A percentile compares a stretch with the other conserved stretches of the same genome.
These are phyloP conservation scores for Citrus glauca DNA, from an alignment of 345 rosid species.

Conservation along the genomic window DNA sequence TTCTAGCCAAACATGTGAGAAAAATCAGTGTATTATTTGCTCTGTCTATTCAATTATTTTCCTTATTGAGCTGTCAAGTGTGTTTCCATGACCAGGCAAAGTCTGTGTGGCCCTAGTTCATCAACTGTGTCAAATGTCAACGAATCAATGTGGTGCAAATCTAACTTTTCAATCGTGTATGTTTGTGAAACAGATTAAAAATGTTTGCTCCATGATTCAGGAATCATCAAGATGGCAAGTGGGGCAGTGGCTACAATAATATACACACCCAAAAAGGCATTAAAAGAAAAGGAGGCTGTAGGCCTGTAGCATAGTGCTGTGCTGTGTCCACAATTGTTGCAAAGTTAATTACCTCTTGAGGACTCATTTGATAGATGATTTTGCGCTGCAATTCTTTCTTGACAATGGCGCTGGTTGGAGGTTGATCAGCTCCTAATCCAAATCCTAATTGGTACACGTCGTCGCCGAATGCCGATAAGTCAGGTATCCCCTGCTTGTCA, in stretches of 20 bases:
- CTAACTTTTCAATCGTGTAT: not conserved
- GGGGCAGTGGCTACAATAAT: not conserved
- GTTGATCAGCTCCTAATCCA: constrained; percentile 61
- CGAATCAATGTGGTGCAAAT: not conserved
- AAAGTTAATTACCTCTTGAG: constrained; percentile 50
- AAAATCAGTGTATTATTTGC: not conserved
- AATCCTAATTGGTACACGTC: constrained; percentile 65
- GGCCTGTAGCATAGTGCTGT: too few species aligned
- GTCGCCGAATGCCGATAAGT: constrained; percentile 66
- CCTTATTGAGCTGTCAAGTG: not conserved
- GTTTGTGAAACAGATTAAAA: not conserved
- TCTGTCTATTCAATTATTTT: not conserved
- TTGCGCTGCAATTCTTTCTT: constrained; percentile 54
- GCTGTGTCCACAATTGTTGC: not conserved
- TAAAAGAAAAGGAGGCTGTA: not conserved
- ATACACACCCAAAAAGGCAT: not conserved
- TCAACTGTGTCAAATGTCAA: not conserved
- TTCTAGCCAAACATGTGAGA: not conserved
- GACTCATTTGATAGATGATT: constrained; percentile 61
- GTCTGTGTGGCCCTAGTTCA: not conserved
- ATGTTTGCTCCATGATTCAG: not conserved
- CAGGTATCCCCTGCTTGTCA: constrained; percentile 68
- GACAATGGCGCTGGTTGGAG: constrained; percentile 72
- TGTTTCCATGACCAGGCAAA: not conserved
- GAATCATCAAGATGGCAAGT: not conserved